Conservation (phyloP, 192 early-diverging fungal species). For the Coemansia sp. region DNA sequence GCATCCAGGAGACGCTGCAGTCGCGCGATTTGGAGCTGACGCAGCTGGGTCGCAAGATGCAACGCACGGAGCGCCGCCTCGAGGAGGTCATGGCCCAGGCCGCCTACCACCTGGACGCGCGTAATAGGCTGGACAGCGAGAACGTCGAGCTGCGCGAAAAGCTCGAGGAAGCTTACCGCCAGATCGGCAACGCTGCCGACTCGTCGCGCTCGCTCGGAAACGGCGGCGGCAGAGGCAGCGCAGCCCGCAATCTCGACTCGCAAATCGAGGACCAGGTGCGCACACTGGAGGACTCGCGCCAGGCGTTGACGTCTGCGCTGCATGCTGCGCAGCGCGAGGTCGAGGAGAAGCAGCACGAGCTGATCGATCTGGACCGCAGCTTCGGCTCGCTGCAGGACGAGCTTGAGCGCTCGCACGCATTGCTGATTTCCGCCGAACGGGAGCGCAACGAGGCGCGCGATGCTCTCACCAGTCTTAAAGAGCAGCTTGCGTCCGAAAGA, state of each 20-base stretch:
- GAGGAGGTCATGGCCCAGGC: slow-evolving; percentile 71
- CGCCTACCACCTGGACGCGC: slow-evolving; percentile 67
- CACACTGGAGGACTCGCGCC: slow-evolving; percentile 77
- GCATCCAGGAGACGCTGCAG: slow-evolving; percentile 64
- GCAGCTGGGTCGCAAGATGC: slow-evolving; percentile 59
- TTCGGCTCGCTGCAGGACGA: slow-evolving; percentile 52
- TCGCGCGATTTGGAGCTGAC: slow-evolving; percentile 62
- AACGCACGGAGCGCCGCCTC: slow-evolving; percentile 66
- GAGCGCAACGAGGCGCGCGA: slow-evolving; percentile 48
- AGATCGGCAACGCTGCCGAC: slow-evolving; percentile 60
- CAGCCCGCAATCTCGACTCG: slow-evolving; percentile 39
- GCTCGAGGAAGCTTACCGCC: slow-evolving; percentile 54
- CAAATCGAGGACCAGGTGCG: slow-evolving; percentile 75
- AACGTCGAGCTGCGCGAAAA: slow-evolving; percentile 66
- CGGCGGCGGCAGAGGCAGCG: slow-evolving; percentile 32
- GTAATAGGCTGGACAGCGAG: slow-evolving; percentile 60
- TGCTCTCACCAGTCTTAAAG: slow-evolving; percentile 26
- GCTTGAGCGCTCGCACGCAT: slow-evolving; percentile 32
- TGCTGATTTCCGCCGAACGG: slow-evolving; percentile 39
- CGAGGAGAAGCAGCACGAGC: slow-evolving; percentile 74
- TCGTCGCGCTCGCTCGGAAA: slow-evolving; percentile 58
- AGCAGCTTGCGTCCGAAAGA: slow-evolving; percentile 40
- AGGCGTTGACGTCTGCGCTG: slow-evolving; percentile 76
- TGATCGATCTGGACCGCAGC: slow-evolving; percentile 55
- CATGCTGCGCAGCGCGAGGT: slow-evolving; percentile 73